Evolutionary conservation across 2,329 filamentous ascomycete genomes (phyloP).

Genomic region (Penicillium freii): DNA sequence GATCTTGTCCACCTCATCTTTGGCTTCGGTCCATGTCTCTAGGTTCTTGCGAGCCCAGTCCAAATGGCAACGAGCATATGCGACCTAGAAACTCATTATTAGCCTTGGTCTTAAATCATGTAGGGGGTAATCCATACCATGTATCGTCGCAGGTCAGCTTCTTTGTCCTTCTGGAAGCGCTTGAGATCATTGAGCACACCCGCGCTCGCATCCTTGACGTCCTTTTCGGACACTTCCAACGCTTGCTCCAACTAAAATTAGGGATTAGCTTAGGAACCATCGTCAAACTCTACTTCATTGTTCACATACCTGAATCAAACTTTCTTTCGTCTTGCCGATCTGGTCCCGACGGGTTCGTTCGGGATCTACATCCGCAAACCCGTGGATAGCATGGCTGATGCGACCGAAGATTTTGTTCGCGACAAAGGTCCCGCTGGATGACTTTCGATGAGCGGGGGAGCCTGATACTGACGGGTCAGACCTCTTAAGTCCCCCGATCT

Average conservation of each 20-base stretch:
- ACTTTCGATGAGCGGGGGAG: constrained; percentile 68
- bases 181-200: constrained; percentile 87
- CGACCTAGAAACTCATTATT: constrained; percentile 58
- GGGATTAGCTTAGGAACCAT: constrained; percentile 1
- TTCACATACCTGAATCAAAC: constrained; percentile 59
- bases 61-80: constrained; percentile 87
- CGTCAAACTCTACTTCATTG: not conserved
- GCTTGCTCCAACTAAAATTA: constrained; percentile 77
- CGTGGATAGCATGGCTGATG: constrained; percentile 91
- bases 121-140: constrained; percentile 66
- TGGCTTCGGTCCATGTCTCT: constrained; percentile 89
- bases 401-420: constrained; percentile 92
- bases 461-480: constrained; percentile 32
- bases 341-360: constrained; percentile 88
- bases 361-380: constrained; percentile 93
- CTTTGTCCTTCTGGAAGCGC: constrained; percentile 92
- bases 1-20: constrained; percentile 84
- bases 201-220: constrained; percentile 87
- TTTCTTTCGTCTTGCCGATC: constrained; percentile 93
- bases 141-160: constrained; percentile 87
- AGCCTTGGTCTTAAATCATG: not conserved
- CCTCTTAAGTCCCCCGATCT: constrained; percentile 59
- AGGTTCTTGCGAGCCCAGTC: constrained; percentile 92
- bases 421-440: constrained; percentile 82
- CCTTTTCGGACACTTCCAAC: constrained; percentile 79